Evolutionary conservation across 805 yeast species (phyloP).

Genomic region (Wickerhamiella hasegawae): DNA sequence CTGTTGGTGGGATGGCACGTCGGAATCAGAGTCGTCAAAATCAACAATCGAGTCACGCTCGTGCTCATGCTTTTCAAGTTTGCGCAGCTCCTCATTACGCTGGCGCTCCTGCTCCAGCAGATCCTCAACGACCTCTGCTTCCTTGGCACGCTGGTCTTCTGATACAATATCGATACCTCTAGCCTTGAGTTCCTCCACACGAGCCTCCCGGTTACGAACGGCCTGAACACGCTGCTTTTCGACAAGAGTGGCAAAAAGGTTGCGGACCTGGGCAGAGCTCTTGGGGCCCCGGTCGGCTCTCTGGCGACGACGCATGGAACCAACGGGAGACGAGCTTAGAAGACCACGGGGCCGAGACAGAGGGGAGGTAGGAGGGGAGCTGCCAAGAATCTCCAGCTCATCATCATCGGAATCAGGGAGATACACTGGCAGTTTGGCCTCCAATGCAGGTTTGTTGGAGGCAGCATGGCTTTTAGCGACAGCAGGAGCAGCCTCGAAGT

Average conservation of each 20-base stretch:
- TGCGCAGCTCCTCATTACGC: constrained; percentile 7
- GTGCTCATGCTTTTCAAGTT: constrained; percentile 2
- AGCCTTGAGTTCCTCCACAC: constrained; percentile 4
- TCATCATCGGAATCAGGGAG: neutral
- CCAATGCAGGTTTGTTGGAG: neutral
- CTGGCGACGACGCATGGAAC: neutral
- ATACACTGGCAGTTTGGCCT: neutral
- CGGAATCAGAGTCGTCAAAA: constrained; percentile 1
- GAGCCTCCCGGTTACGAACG: constrained; percentile 2
- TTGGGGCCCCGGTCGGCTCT: neutral
- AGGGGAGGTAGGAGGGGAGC: neutral
- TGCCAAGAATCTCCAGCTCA: neutral
- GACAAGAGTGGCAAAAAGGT: constrained; percentile 4
- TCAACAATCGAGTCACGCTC: constrained; percentile 3
- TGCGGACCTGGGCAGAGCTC: neutral
- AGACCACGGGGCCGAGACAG: neutral
- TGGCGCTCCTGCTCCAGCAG: constrained; percentile 10
- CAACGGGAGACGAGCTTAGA: neutral
- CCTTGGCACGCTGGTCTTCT: constrained; percentile 1
- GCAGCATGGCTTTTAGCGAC: neutral
- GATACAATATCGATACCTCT: constrained; percentile 10
- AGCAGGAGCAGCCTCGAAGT: neutral
- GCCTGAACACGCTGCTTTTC: constrained; percentile 8
- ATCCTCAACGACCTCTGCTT: constrained; percentile 7
- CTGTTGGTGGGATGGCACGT: neutral